Conservation (phyloP, 139 green algal genomes). For the Ostreobium quekettii region DNA sequence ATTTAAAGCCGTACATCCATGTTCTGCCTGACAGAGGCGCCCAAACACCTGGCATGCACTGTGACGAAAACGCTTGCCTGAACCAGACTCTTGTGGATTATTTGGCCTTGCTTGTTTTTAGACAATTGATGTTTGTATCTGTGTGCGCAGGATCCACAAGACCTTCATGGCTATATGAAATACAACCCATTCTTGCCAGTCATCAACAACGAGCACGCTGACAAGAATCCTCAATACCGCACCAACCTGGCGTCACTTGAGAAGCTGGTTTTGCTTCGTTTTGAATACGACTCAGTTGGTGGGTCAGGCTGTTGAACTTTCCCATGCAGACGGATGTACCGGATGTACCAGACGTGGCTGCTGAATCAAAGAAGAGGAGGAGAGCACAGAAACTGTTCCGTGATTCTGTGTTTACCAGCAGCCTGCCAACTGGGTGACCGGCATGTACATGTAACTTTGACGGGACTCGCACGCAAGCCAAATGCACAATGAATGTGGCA, state of each 20-base stretch:
- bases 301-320: slow-evolving; percentile 6
- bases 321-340: background rate
- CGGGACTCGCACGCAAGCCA: background rate
- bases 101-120: background rate
- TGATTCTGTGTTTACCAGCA: background rate
- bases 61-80: background rate
- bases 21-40: too few species aligned
- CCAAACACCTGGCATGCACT: background rate
- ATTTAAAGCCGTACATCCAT: too few species aligned
- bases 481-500: too few species aligned
- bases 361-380: background rate
- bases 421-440: background rate
- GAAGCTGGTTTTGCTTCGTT: slow-evolving; percentile 67
- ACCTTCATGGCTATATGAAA: slow-evolving; percentile 50
- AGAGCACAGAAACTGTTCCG: too few species aligned
- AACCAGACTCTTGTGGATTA: background rate
- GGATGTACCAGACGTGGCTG: background rate
- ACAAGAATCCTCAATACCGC: slow-evolving; percentile 50
- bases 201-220: slow-evolving; percentile 74
- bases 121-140: background rate
- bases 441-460: slow-evolving; percentile 21
- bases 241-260: slow-evolving; percentile 62
- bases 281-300: slow-evolving; percentile 65
- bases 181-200: slow-evolving; percentile 68
- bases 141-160: slow-evolving; percentile 46